These are phyloP conservation scores for Xerocomus nothofagi DNA, from an alignment of 1,284 basidiomycete species.

Conservation along the genomic window DNA sequence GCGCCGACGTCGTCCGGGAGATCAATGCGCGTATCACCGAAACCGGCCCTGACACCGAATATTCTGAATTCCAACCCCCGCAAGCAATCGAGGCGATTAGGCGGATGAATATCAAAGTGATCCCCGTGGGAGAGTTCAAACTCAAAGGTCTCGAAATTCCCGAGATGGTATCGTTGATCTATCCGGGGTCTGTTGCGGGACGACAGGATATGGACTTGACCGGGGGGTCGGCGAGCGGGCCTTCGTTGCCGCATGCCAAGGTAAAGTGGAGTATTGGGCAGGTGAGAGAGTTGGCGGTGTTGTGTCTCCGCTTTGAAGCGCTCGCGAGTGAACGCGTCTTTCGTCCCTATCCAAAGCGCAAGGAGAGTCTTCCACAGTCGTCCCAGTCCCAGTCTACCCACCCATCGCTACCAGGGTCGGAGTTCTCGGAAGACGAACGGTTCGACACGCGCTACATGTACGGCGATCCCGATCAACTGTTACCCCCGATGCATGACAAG, in stretches of 20 bases:
- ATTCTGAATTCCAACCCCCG: slow-evolving; percentile 53
- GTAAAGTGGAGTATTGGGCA: slow-evolving; percentile 61
- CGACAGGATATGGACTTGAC: slow-evolving; percentile 67
- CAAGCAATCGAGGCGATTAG: slow-evolving; percentile 72
- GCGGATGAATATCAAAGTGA: slow-evolving; percentile 72
- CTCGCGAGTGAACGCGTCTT: slow-evolving; percentile 70
- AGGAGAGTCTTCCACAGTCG: slow-evolving; percentile 41
- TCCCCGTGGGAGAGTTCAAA: slow-evolving; percentile 85
- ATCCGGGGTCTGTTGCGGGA: slow-evolving; percentile 75
- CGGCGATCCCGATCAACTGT: slow-evolving; percentile 63
- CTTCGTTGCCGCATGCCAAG: slow-evolving; percentile 11
- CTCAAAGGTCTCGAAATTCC: slow-evolving; percentile 93
- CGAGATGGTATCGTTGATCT: slow-evolving; percentile 84
- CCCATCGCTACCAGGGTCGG: slow-evolving; percentile 24
- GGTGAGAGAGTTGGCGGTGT: slow-evolving; percentile 72
- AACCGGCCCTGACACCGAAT: slow-evolving; percentile 55
- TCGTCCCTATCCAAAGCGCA: slow-evolving; percentile 45
- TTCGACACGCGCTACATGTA: slow-evolving; percentile 44
- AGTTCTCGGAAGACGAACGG: slow-evolving; percentile 33
- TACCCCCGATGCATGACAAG: slow-evolving; percentile 73
- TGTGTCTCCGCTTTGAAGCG: slow-evolving; percentile 85
- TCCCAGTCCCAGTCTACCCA: slow-evolving; percentile 8
- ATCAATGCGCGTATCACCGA: slow-evolving; percentile 66
- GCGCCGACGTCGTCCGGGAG: slow-evolving; percentile 86
- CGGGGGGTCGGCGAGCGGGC: slow-evolving; percentile 38